Conservation (phyloP, 352 stramenopile genomes). For the Phytophthora pinifolia region DNA sequence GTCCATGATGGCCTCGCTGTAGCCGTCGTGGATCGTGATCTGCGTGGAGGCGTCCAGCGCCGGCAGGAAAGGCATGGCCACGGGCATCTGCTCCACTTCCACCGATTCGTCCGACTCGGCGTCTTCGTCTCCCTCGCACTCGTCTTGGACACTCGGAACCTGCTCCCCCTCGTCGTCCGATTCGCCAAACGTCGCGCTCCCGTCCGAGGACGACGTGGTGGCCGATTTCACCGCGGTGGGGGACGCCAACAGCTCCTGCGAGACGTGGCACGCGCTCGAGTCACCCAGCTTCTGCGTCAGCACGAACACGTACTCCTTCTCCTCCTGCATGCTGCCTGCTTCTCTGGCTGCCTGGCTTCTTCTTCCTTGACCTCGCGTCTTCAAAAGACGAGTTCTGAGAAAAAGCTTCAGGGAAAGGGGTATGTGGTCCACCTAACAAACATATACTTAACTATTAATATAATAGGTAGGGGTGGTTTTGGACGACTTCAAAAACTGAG, state of each 20-base stretch:
- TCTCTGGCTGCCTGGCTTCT: neutral
- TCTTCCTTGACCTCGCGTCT: neutral
- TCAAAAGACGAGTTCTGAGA: neutral
- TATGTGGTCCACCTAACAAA: too few species aligned
- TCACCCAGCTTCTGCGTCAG: conserved; percentile 36
- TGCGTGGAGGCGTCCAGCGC: conserved; percentile 82
- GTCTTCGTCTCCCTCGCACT: conserved; percentile 19
- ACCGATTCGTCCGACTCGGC: conserved; percentile 38
- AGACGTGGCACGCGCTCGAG: conserved; percentile 31
- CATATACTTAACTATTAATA: too few species aligned
- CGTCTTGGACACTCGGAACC: neutral
- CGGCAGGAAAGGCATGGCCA: conserved; percentile 66
- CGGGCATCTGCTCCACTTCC: conserved; percentile 50
- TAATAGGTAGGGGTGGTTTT: too few species aligned
- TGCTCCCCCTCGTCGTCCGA: conserved; percentile 21
- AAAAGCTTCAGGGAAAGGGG: neutral
- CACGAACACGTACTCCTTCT: conserved; percentile 83
- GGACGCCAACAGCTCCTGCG: conserved; percentile 28
- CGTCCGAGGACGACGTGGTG: conserved; percentile 32
- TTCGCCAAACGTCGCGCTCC: conserved; percentile 33
- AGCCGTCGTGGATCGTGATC: conserved; percentile 84
- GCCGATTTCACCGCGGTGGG: conserved; percentile 17
- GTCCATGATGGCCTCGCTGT: conserved; percentile 72
- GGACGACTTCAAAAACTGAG: too few species aligned
- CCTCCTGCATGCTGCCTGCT: conserved; percentile 37